These are phyloP conservation scores for Geotrichum siamense DNA, from an alignment of 1,139 yeast species.

Conservation along the genomic window DNA sequence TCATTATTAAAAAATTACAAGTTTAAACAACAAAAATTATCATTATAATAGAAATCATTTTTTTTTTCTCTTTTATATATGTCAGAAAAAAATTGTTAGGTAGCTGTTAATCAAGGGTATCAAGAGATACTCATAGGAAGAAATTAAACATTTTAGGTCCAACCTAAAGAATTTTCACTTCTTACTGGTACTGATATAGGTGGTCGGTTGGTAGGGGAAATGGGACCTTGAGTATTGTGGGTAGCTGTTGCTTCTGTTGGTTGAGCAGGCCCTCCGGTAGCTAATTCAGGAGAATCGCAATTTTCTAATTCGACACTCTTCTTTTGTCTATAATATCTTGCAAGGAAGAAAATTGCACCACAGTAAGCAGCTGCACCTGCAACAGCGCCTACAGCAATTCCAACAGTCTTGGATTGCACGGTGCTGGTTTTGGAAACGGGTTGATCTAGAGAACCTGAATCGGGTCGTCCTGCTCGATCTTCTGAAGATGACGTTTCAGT, in stretches of 20 bases:
- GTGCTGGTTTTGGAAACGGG: constrained; percentile 24
- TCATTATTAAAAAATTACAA: no score
- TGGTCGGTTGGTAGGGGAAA: constrained; percentile 18
- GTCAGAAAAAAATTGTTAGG: no score
- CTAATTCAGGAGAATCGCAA: constrained; percentile 16
- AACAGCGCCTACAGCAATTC: constrained; percentile 37
- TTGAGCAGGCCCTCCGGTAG: constrained; percentile 15
- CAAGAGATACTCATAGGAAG: no score
- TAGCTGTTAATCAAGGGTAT: no score
- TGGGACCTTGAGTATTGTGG: not conserved
- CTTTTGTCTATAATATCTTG: constrained; percentile 30
- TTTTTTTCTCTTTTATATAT: no score
- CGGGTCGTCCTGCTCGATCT: constrained; percentile 18
- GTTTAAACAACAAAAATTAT: no score
- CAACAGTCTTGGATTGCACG: constrained; percentile 32
- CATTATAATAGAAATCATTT: no score
- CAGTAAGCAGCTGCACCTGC: constrained; percentile 36
- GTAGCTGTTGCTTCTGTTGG: not conserved
- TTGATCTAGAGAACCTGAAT: constrained; percentile 34
- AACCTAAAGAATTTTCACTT: constrained; percentile 38
- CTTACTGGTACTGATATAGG: constrained; percentile 37
- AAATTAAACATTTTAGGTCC: constrained; percentile 29
- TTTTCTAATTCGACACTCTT: constrained; percentile 17
- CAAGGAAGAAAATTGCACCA: constrained; percentile 32
- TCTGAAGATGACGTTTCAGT: constrained; percentile 4